Evolutionary conservation across 225 moss, liverwort and hornwort species (phyloP).

Genomic region (Pleurozium schreberi): DNA sequence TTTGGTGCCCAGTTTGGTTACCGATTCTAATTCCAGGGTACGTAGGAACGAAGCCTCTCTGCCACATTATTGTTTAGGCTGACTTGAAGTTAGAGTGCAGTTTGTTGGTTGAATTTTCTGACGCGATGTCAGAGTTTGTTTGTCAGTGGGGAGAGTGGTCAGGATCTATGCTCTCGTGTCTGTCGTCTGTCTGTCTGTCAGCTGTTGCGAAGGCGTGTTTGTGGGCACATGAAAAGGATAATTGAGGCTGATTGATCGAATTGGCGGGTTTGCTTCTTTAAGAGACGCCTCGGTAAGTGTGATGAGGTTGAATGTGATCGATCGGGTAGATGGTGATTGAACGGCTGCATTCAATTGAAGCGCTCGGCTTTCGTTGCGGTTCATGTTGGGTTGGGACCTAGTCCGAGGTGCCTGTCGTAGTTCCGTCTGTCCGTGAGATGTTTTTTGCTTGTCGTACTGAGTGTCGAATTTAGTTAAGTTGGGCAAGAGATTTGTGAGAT

Average conservation of each 20-base stretch:
- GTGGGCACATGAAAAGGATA: not conserved
- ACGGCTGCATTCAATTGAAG: not conserved
- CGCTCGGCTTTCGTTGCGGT: not conserved
- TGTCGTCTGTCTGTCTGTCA: not conserved
- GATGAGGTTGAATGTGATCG: not conserved
- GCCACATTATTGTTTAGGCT: not conserved
- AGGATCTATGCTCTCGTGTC: not conserved
- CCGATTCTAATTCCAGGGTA: not conserved
- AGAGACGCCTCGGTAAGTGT: not conserved
- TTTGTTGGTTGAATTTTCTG: not conserved
- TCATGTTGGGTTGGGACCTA: not conserved
- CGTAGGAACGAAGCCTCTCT: not conserved
- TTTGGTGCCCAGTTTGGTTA: not conserved
- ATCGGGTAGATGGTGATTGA: not conserved
- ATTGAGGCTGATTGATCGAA: not conserved
- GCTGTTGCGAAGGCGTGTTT: not conserved
- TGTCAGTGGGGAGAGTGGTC: not conserved
- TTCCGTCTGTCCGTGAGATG: not conserved
- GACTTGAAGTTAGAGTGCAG: not conserved
- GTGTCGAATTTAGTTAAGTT: not conserved
- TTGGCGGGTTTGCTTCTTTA: not conserved
- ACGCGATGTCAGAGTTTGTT: not conserved
- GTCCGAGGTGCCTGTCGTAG: not conserved
- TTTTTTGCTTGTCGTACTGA: not conserved
- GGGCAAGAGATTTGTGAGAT: not conserved